Evolutionary conservation across 202 grass and related monocot genomes (phyloP).

Genomic region (Digitaria exilis): DNA sequence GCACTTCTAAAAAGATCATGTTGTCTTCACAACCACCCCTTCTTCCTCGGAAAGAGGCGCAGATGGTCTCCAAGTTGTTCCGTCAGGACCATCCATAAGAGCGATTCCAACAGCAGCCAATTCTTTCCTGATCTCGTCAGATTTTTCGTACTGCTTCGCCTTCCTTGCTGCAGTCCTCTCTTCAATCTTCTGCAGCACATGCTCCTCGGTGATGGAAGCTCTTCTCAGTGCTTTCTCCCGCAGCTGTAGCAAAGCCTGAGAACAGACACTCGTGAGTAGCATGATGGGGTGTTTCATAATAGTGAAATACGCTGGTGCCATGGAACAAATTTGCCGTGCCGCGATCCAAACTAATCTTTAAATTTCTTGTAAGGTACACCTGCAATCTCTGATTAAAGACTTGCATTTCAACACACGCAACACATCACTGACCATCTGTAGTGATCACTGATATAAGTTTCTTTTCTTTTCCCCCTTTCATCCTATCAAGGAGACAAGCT

Average conservation of each 20-base stretch:
- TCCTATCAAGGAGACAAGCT: constrained; percentile 9
- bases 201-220: constrained; percentile 60
- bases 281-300: background rate
- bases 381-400: background rate
- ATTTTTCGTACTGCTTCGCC: constrained; percentile 69
- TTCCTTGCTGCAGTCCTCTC: constrained; percentile 80
- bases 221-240: constrained; percentile 69
- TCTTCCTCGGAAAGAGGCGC: constrained; percentile 53
- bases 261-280: constrained; percentile 19
- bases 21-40: constrained; percentile 24
- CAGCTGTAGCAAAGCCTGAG: constrained; percentile 69
- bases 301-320: background rate
- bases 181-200: constrained; percentile 75
- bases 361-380: background rate
- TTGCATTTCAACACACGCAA: background rate
- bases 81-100: constrained; percentile 75
- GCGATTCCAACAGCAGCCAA: constrained; percentile 68
- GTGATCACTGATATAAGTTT: too few relatives aligned
- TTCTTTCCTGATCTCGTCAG: constrained; percentile 81
- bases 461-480: background rate
- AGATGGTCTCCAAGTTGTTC: constrained; percentile 78
- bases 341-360: background rate
- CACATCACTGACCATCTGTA: background rate
- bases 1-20: constrained; percentile 11
- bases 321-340: background rate